Percentiles rank a stretch among this genome's conserved stretches.
Conservation (phyloP, 164 flowering plant species). For the Magnolia kwangsiensis region DNA sequence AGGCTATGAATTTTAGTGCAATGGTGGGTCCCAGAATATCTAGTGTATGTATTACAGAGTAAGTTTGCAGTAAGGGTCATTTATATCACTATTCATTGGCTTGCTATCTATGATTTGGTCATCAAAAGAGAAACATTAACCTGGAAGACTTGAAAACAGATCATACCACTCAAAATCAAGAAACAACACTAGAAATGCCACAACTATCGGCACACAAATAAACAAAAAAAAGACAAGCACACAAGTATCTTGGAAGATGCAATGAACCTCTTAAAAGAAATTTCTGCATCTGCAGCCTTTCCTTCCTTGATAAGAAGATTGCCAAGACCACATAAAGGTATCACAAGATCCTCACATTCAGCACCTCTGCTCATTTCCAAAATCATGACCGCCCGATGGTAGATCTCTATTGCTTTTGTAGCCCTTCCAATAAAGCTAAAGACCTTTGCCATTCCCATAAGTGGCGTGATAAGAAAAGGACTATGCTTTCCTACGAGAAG, state of each 20-base stretch:
- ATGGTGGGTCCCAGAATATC: too few relatives aligned
- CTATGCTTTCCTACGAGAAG: slow-evolving; percentile 47
- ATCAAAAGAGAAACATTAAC: neutral
- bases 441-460: slow-evolving; percentile 72
- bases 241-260: slow-evolving; percentile 2
- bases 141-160: neutral
- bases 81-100: too few relatives aligned
- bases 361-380: slow-evolving; percentile 58
- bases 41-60: too few relatives aligned
- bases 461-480: slow-evolving; percentile 57
- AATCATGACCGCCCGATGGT: slow-evolving; percentile 48
- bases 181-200: neutral
- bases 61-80: too few relatives aligned
- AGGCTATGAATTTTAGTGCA: too few relatives aligned
- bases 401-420: slow-evolving; percentile 54
- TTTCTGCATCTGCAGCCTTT: slow-evolving; percentile 62
- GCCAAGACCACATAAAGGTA: slow-evolving; percentile 73
- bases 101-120: too few relatives aligned
- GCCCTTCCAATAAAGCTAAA: slow-evolving; percentile 47
- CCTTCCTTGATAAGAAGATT: slow-evolving; percentile 70
- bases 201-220: neutral
- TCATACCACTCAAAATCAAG: neutral
- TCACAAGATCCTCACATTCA: slow-evolving; percentile 61
- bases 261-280: slow-evolving; percentile 53
- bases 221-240: neutral